A percentile compares a stretch with the other conserved stretches of the same genome.
Evolutionary conservation across 2,329 filamentous ascomycete genomes (phyloP).

Genomic region (Fusarium sp.): DNA sequence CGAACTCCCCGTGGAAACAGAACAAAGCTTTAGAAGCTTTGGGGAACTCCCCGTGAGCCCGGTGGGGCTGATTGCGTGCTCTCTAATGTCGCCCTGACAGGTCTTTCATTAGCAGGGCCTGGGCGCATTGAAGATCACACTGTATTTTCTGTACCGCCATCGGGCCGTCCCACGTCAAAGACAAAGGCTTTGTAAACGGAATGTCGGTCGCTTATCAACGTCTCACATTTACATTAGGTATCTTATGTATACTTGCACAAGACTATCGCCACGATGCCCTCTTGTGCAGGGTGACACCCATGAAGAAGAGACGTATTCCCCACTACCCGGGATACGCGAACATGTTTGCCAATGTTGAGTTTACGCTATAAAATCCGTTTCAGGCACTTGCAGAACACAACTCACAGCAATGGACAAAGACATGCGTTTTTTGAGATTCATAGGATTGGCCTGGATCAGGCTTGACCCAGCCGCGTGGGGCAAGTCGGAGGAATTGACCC

Average conservation of each 20-base stretch:
- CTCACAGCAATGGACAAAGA: slow-evolving; percentile 15
- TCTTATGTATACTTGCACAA: background rate
- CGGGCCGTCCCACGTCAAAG: slow-evolving; percentile 1
- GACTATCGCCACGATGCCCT: slow-evolving; percentile 15
- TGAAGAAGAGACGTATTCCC: slow-evolving; percentile 13
- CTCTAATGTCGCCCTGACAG: slow-evolving; percentile 16
- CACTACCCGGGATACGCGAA: slow-evolving; percentile 27
- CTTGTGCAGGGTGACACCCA: slow-evolving; percentile 14
- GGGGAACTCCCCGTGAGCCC: slow-evolving; percentile 35
- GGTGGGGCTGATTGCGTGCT: slow-evolving; percentile 39
- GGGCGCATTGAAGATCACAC: slow-evolving; percentile 5
- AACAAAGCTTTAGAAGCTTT: slow-evolving; percentile 15
- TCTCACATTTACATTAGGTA: background rate
- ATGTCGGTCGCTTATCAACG: slow-evolving; percentile 22
- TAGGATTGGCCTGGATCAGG: slow-evolving; percentile 24
- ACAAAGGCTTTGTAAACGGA: background rate
- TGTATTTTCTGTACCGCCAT: slow-evolving; percentile 8
- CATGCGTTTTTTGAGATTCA: slow-evolving; percentile 4
- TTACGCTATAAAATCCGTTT: slow-evolving; percentile 36
- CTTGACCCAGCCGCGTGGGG: slow-evolving; percentile 26
- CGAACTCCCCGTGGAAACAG: slow-evolving; percentile 26
- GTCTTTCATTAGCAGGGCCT: slow-evolving; percentile 15
- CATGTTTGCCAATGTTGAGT: slow-evolving; percentile 30
- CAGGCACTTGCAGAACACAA: slow-evolving; percentile 20
- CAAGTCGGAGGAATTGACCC: slow-evolving; percentile 23